Evolutionary conservation across 805 yeast genomes (phyloP).

Genomic region (Priceomyces haplophilus): DNA sequence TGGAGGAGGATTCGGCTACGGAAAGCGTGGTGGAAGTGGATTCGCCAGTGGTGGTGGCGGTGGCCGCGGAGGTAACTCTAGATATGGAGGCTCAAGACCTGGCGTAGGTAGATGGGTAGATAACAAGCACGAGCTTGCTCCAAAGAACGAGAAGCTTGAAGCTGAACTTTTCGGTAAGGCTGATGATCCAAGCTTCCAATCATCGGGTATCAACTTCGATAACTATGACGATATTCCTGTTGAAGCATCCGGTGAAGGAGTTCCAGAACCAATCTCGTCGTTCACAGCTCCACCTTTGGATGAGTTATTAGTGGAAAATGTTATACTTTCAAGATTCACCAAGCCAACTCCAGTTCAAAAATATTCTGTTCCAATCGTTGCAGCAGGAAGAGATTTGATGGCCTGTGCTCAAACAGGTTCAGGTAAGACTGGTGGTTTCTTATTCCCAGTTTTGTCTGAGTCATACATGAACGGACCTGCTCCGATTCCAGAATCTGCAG

Average conservation of each 20-base stretch:
- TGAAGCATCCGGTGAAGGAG: conserved; percentile 92
- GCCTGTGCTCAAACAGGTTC: conserved; percentile 99
- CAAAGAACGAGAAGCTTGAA: conserved; percentile 67
- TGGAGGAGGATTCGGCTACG: conserved; percentile 22
- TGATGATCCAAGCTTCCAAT: conserved; percentile 73
- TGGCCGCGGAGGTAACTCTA: conserved; percentile 29
- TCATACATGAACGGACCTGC: conserved; percentile 88
- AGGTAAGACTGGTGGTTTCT: conserved; percentile 99
- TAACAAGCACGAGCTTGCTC: conserved; percentile 85
- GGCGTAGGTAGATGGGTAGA: conserved; percentile 82
- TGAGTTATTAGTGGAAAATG: conserved; percentile 78
- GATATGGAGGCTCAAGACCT: conserved; percentile 31
- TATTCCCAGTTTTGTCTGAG: conserved; percentile 94
- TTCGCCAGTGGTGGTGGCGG: conserved; percentile 13
- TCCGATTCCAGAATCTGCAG: conserved; percentile 45
- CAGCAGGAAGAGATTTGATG: conserved; percentile 88
- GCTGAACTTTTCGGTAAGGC: conserved; percentile 77
- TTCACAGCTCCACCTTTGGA: conserved; percentile 94
- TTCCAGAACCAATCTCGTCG: conserved; percentile 86
- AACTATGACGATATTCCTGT: conserved; percentile 98
- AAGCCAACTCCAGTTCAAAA: conserved; percentile 97
- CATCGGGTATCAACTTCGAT: conserved; percentile 97
- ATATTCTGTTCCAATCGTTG: conserved; percentile 89
- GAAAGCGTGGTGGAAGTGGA: conserved; percentile 26
- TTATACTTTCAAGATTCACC: conserved; percentile 82